phyloP scores from a whole-genome alignment of 306 rosid genomes.

The Pyrus communis region DNA sequence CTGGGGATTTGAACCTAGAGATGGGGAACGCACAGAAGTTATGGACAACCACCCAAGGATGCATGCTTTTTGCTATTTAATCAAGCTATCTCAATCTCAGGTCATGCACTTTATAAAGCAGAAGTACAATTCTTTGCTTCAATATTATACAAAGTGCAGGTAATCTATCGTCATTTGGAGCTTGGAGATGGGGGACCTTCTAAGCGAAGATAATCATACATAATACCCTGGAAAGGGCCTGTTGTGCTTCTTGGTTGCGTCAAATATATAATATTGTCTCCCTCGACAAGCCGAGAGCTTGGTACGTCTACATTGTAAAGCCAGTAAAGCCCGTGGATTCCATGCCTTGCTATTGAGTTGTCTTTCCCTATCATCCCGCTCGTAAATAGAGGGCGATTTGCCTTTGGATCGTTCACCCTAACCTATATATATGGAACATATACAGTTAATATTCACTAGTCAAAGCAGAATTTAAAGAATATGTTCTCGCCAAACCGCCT shows the following conservation, averaged over 20 bases:
- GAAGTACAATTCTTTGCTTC: too few relatives aligned
- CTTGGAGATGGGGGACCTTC: conserved; percentile 49
- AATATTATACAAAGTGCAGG: not conserved
- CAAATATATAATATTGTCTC: conserved; percentile 64
- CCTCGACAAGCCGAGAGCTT: conserved; percentile 41
- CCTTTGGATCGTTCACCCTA: conserved; percentile 62
- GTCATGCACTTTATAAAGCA: too few relatives aligned
- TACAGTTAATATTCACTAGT: not conserved
- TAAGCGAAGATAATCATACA: conserved; percentile 86
- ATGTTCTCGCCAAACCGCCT: not conserved
- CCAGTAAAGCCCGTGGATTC: conserved; percentile 88
- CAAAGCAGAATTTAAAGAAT: too few relatives aligned
- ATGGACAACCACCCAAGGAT: too few relatives aligned
- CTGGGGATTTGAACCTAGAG: too few relatives aligned
- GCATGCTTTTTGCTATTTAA: too few relatives aligned
- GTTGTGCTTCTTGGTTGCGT: conserved; percentile 54
- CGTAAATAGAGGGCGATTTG: conserved; percentile 52
- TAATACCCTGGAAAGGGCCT: conserved; percentile 66
- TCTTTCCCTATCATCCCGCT: conserved; percentile 87
- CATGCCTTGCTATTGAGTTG: conserved; percentile 90
- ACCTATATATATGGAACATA: conserved; percentile 35
- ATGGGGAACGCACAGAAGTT: too few relatives aligned
- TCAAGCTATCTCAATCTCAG: too few relatives aligned
- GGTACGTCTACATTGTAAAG: conserved; percentile 43
- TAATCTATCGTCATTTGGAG: not conserved